Evolutionary conservation across 176 grass and related monocot species (phyloP).

Genomic region (Puccinellia tenuiflora): DNA sequence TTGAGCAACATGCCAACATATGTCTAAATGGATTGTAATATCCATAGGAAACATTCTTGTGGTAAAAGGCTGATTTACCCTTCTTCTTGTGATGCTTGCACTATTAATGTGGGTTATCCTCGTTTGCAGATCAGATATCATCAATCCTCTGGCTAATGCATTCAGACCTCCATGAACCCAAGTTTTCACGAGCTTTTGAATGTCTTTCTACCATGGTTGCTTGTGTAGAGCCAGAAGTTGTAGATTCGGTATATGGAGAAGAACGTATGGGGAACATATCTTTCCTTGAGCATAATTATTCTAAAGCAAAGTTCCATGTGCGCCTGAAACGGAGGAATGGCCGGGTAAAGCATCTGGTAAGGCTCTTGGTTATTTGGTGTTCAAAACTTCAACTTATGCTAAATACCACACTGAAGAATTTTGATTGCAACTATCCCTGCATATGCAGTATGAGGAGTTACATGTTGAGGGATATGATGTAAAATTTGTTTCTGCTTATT

Average conservation of each 20-base stretch:
- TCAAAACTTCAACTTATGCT: neutral
- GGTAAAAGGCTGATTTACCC: neutral
- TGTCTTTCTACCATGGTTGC: slow-evolving; percentile 80
- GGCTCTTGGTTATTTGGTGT: neutral
- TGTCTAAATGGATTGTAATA: slow-evolving; percentile 11
- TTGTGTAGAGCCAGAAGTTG: slow-evolving; percentile 56
- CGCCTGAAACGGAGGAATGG: slow-evolving; percentile 85
- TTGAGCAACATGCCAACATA: neutral
- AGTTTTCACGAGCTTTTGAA: slow-evolving; percentile 55
- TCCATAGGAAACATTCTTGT: slow-evolving; percentile 1
- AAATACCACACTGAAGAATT: neutral
- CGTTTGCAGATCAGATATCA: slow-evolving; percentile 79
- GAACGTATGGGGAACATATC: slow-evolving; percentile 34
- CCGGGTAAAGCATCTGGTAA: slow-evolving; percentile 76
- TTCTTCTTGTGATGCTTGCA: neutral
- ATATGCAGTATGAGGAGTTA: slow-evolving; percentile 59
- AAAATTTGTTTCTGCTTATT: slow-evolving; percentile 52
- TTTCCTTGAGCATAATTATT: slow-evolving; percentile 60
- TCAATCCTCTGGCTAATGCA: slow-evolving; percentile 92
- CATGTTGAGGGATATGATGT: slow-evolving; percentile 52
- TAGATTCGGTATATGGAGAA: slow-evolving; percentile 38
- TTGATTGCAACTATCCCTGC: neutral
- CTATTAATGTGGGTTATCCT: neutral
- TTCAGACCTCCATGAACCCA: slow-evolving; percentile 75
- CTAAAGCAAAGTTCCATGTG: slow-evolving; percentile 55